Base-by-base conservation (phyloP, 441 rosid genomes). In the Monsonia emarginata region DNA sequence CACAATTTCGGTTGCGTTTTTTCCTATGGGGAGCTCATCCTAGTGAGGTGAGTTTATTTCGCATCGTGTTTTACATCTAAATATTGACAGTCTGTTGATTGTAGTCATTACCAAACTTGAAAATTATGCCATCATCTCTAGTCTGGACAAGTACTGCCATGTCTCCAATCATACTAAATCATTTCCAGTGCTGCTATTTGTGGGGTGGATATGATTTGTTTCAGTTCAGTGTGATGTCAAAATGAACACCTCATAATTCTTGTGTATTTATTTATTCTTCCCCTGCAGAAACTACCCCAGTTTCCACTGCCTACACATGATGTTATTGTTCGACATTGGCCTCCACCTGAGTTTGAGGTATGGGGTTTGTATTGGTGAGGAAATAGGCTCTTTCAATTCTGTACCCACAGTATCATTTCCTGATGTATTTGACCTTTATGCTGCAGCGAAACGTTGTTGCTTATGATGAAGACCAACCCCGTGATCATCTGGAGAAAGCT, bases 301-400 rank as follows among this genome's bases (percentile, higher is more conserved):
- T 91, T 75, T 61, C 88, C 97, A 1, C 84, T 83, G 61, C 97
- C 97, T 16, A 91, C 95, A 0, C 95, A 91, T 76, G 86, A 89
- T 76, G 85, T 86, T 42, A 75, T 82, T n/a, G 54, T 73, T 3
- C 79, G 91, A 69, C 95, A 92, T 16, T 69, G 63, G 21, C 72
- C 77, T n/a, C 96, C 96, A 11, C 8, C 52, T 5, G 84, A 85
- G 58, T 91, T 91, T 77, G 85, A 82, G 86, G 96, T 89, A 80
- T 64, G 14, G 25, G 2, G 61, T 25, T 57, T 57, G 61, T 57
- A 14, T 59, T 6, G 34, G 19, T 27, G 36, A 59, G 63, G 34
- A 59, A 59, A 27, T 27, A 26, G 21, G 36, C 28, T 59, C 14
- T 27, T 28, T 59, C 36, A 46, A 18, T 46, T 46, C 54, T 46